A percentile compares a stretch with the other conserved stretches of the same genome.
Evolutionary conservation across 371 early-diverging fungal species (phyloP).

Genomic region (Haplosporangium sp.): DNA sequence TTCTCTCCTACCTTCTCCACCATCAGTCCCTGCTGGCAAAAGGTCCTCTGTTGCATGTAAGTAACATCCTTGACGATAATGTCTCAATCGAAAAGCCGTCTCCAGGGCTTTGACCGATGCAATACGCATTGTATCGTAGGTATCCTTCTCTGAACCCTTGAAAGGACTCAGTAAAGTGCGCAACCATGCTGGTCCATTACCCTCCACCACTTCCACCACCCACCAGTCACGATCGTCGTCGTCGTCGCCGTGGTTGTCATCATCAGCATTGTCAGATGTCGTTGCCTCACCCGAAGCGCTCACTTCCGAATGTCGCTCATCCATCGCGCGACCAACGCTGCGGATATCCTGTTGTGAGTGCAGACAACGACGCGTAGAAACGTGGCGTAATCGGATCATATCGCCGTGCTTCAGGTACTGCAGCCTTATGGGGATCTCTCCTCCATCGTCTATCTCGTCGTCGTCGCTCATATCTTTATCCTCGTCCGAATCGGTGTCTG

Average conservation of each 20-base stretch:
- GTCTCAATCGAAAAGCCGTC: conserved; percentile 24
- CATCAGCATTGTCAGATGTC: background rate
- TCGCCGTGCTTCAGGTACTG: conserved; percentile 22
- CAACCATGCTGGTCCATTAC: background rate
- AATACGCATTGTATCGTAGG: no score
- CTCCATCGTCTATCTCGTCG: conserved; percentile 6
- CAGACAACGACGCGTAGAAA: conserved; percentile 22
- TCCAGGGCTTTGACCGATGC: conserved; percentile 28
- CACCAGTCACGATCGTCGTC: conserved; percentile 22
- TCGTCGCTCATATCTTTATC: background rate
- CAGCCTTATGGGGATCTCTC: conserved; percentile 12
- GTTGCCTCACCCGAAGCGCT: conserved; percentile 21
- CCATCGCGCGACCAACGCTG: background rate
- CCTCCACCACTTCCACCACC: conserved; percentile 19
- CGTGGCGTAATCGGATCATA: conserved; percentile 19
- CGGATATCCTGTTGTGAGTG: conserved; percentile 29
- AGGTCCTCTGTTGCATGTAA: conserved; percentile 8
- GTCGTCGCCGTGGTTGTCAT: background rate
- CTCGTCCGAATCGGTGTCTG: background rate
- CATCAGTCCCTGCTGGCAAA: background rate
- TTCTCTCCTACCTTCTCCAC: conserved; percentile 24
- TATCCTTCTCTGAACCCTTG: background rate
- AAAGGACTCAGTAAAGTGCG: no score
- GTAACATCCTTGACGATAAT: conserved; percentile 6
- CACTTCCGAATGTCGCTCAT: conserved; percentile 13